Evolutionary conservation across 352 stramenopile genomes (phyloP).

Genomic region (Phytophthora crassamura): DNA sequence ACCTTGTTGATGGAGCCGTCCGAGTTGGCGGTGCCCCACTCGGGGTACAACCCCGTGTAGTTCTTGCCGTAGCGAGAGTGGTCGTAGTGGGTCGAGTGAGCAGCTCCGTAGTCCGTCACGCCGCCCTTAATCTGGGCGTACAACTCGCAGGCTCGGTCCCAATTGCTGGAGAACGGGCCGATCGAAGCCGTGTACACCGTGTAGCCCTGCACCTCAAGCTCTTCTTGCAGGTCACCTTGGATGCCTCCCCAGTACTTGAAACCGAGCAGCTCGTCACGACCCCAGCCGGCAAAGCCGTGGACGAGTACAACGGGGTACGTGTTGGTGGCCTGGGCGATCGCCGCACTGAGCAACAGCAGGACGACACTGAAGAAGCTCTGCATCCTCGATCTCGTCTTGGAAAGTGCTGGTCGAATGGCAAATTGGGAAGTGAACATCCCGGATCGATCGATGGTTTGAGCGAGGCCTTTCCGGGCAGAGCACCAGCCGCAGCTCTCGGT

Average conservation of each 20-base stretch:
- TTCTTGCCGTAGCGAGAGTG: conserved; percentile 50
- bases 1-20: conserved; percentile 66
- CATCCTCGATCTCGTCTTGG: conserved; percentile 6
- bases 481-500: conserved; percentile 4
- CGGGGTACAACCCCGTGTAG: conserved; percentile 56
- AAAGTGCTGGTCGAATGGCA: not conserved
- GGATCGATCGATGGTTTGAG: not conserved
- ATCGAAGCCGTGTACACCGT: conserved; percentile 58
- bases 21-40: conserved; percentile 57
- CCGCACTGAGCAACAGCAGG: conserved; percentile 24
- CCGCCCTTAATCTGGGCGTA: conserved; percentile 71
- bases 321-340: conserved; percentile 32
- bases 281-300: conserved; percentile 60
- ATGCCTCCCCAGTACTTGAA: conserved; percentile 62
- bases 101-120: conserved; percentile 50
- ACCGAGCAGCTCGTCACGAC: conserved; percentile 45
- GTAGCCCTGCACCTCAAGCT: conserved; percentile 51
- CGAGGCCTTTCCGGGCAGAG: not conserved
- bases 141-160: conserved; percentile 67
- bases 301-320: conserved; percentile 60
- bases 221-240: conserved; percentile 51
- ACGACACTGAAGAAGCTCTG: conserved; percentile 21
- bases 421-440: conserved; percentile 19
- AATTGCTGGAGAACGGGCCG: conserved; percentile 65
- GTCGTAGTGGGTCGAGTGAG: conserved; percentile 43